Conservation (phyloP, 75 land plant genomes). For the Adiantum capillusveneris region DNA sequence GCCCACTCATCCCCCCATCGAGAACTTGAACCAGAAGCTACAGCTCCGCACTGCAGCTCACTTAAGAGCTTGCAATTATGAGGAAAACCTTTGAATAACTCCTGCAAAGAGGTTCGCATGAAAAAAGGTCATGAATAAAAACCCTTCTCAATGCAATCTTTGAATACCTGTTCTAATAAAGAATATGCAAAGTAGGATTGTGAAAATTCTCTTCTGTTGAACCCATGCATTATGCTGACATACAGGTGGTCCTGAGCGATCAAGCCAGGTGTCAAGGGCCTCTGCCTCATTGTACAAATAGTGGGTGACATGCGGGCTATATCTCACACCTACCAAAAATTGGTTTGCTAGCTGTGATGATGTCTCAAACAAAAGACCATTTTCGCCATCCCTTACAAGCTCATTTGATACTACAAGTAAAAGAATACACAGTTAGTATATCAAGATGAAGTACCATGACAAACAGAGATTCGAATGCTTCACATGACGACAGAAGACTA, state of each 20-base stretch:
- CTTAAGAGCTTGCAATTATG: conserved; percentile 41
- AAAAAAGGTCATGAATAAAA: too few relatives aligned
- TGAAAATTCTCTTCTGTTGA: too few relatives aligned
- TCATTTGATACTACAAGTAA: conserved; percentile 62
- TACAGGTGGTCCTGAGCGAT: too few relatives aligned
- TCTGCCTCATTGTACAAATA: too few relatives aligned
- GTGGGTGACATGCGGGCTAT: too few relatives aligned
- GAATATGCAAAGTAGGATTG: too few relatives aligned
- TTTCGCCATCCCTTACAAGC: conserved; percentile 75
- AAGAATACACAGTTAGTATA: neutral
- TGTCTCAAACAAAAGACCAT: conserved; percentile 92
- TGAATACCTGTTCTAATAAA: too few relatives aligned
- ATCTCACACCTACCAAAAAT: conserved; percentile 53
- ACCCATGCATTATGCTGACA: too few relatives aligned
- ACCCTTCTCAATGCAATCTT: too few relatives aligned
- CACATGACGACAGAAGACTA: conserved; percentile 12
- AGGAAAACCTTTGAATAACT: conserved; percentile 83
- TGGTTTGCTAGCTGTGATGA: conserved; percentile 83
- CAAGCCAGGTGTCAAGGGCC: too few relatives aligned
- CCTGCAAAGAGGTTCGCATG: conserved; percentile 24
- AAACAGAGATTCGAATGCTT: neutral
- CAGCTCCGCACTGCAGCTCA: conserved; percentile 46
- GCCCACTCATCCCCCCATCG: conserved; percentile 87
- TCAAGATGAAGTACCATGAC: neutral
- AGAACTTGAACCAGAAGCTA: conserved; percentile 38